phyloP scores from a whole-genome alignment of 805 yeast genomes.

The Yarrowia osloensis region DNA sequence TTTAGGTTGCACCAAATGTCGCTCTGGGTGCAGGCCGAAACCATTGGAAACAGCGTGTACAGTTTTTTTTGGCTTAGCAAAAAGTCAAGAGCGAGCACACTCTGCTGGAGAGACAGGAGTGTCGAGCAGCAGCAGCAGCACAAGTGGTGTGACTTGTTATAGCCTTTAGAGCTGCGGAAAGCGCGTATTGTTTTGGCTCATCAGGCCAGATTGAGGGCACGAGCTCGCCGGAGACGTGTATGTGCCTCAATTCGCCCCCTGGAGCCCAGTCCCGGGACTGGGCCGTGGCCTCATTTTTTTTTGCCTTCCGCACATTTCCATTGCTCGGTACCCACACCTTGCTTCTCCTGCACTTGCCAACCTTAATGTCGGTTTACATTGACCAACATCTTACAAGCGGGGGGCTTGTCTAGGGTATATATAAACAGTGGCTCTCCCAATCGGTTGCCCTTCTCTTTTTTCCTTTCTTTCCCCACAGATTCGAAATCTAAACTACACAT shows the following conservation, averaged over 20 bases:
- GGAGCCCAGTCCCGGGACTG: too few species aligned
- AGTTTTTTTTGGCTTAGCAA: background rate
- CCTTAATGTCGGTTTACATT: slow-evolving; percentile 19
- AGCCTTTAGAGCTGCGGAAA: background rate
- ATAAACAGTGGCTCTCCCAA: slow-evolving; percentile 26
- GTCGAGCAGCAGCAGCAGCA: background rate
- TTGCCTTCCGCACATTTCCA: slow-evolving; percentile 27
- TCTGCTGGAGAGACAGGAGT: too few species aligned
- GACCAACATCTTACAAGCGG: slow-evolving; percentile 28
- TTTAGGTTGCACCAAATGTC: slow-evolving; percentile 5
- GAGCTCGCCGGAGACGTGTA: too few species aligned
- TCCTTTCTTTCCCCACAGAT: slow-evolving; percentile 28
- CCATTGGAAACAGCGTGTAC: slow-evolving; percentile 13
- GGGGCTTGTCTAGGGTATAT: slow-evolving; percentile 26
- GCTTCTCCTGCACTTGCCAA: slow-evolving; percentile 24
- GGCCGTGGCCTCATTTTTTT: slow-evolving; percentile 11
- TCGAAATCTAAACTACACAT: slow-evolving; percentile 19
- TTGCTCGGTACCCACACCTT: slow-evolving; percentile 27
- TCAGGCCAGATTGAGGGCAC: background rate
- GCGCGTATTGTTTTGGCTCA: background rate
- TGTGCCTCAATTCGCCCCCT: too few species aligned
- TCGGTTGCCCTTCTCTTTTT: background rate
- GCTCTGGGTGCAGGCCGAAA: background rate
- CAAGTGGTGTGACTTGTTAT: background rate
- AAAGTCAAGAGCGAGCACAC: too few species aligned